Conservation (phyloP, 352 stramenopile genomes). For the Lagenidium giganteum region DNA sequence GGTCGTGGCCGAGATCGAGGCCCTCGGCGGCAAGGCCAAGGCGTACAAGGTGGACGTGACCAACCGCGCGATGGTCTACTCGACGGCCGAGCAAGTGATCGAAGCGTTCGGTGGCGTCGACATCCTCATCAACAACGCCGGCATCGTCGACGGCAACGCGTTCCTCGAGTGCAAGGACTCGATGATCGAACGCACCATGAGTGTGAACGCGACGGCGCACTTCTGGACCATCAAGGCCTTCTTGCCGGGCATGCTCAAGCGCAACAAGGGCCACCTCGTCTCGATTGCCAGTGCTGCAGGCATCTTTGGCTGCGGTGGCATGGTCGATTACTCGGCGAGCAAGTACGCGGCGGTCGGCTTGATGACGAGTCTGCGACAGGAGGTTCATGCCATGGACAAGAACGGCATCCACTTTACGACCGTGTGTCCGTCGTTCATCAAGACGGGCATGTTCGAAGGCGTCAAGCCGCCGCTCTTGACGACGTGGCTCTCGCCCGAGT, state of each 20-base stretch:
- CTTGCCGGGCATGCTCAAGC: slow-evolving; percentile 30
- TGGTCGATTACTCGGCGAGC: slow-evolving; percentile 41
- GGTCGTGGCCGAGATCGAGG: slow-evolving; percentile 28
- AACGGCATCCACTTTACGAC: slow-evolving; percentile 24
- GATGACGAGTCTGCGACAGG: slow-evolving; percentile 32
- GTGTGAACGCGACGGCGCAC: slow-evolving; percentile 37
- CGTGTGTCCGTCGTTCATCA: slow-evolving; percentile 34
- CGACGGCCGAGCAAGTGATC: slow-evolving; percentile 12
- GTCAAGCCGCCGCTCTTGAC: slow-evolving; percentile 19
- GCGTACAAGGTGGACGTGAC: slow-evolving; percentile 34
- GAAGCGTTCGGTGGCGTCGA: slow-evolving; percentile 26
- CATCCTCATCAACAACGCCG: slow-evolving; percentile 47
- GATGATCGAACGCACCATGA: slow-evolving; percentile 29
- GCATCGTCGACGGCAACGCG: slow-evolving; percentile 36
- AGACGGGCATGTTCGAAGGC: slow-evolving; percentile 38
- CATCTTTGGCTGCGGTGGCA: slow-evolving; percentile 24
- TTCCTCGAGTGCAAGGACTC: slow-evolving; percentile 32
- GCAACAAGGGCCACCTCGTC: slow-evolving; percentile 34
- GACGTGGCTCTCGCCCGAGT: slow-evolving; percentile 20
- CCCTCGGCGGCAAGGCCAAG: slow-evolving; percentile 11
- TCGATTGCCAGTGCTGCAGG: slow-evolving; percentile 33
- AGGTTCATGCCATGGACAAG: slow-evolving; percentile 22
- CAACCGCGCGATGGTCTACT: slow-evolving; percentile 23
- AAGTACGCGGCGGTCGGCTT: slow-evolving; percentile 36
- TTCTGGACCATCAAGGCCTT: slow-evolving; percentile 43